These are phyloP conservation scores for Candida tropicalis DNA, from an alignment of 1,139 yeast genomes.

Conservation along the genomic window DNA sequence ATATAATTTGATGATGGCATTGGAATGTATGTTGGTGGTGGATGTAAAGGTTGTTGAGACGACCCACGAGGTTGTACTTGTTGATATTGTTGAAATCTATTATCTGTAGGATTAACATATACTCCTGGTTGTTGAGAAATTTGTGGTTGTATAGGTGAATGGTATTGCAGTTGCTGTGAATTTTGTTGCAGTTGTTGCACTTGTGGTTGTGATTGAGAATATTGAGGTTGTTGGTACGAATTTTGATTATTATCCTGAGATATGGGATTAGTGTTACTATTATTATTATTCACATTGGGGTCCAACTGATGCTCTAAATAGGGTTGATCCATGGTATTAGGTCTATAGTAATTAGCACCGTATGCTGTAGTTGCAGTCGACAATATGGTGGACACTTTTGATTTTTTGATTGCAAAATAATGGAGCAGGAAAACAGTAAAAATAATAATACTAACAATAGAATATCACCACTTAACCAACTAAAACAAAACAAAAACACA, in stretches of 20 bases:
- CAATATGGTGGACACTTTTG: conserved; percentile 11
- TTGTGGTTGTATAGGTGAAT: conserved; percentile 8
- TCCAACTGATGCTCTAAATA: conserved; percentile 33
- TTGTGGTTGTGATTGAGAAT: conserved; percentile 14
- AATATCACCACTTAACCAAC: background rate
- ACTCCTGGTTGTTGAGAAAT: conserved; percentile 11
- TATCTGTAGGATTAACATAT: conserved; percentile 2
- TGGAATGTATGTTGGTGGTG: conserved; percentile 11
- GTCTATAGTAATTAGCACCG: conserved; percentile 4
- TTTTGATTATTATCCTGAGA: background rate
- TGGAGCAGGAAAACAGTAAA: background rate
- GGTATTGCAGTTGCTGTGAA: conserved; percentile 14
- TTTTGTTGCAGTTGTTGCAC: conserved; percentile 7
- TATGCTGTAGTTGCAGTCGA: conserved; percentile 11
- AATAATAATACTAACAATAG: background rate
- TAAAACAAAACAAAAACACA: background rate
- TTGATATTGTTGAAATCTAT: conserved; percentile 12
- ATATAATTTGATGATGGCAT: conserved; percentile 11
- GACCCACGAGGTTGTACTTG: conserved; percentile 8
- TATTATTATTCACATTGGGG: conserved; percentile 20
- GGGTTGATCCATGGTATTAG: conserved; percentile 35
- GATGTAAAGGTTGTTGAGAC: conserved; percentile 9
- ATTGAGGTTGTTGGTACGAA: conserved; percentile 3
- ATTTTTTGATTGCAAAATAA: background rate
- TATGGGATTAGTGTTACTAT: conserved; percentile 10